A percentile compares a stretch with the other conserved stretches of the same genome.
phyloP scores from a whole-genome alignment of 2,329 filamentous ascomycete species.

The Bipolaris zeicola region DNA sequence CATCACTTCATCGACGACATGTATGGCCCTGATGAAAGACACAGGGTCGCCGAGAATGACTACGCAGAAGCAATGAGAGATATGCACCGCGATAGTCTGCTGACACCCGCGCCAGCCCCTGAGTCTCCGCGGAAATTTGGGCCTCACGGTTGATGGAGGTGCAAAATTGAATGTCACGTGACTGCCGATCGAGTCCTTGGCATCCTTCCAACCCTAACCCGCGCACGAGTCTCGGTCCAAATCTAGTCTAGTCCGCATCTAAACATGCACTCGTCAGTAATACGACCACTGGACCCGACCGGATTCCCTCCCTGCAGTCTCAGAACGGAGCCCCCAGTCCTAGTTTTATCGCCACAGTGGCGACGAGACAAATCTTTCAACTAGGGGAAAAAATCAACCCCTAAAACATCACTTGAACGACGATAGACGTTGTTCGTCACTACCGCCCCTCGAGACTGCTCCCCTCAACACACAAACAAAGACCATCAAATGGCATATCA shows the following conservation, averaged over 20 bases:
- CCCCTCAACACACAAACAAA: neutral
- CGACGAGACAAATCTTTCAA: neutral
- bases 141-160: constrained; percentile 6
- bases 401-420: too few relatives aligned
- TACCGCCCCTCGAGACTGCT: neutral
- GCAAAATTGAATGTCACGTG: neutral
- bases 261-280: neutral
- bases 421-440: neutral
- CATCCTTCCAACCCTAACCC: neutral
- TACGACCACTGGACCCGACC: neutral
- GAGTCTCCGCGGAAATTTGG: constrained; percentile 5
- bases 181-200: neutral
- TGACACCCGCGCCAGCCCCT: constrained; percentile 6
- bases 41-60: constrained; percentile 34
- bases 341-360: neutral
- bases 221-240: neutral
- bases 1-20: constrained; percentile 29
- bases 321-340: neutral
- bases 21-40: constrained; percentile 18
- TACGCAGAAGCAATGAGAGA: constrained; percentile 40
- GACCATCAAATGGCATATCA: neutral
- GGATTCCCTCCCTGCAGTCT: neutral
- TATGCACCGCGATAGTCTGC: constrained; percentile 24
- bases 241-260: neutral
- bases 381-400: neutral